Evolutionary conservation across 805 yeast species (phyloP), one percentile per base, ranked within the genome.

Genomic region (Kazachstania africana): DNA sequence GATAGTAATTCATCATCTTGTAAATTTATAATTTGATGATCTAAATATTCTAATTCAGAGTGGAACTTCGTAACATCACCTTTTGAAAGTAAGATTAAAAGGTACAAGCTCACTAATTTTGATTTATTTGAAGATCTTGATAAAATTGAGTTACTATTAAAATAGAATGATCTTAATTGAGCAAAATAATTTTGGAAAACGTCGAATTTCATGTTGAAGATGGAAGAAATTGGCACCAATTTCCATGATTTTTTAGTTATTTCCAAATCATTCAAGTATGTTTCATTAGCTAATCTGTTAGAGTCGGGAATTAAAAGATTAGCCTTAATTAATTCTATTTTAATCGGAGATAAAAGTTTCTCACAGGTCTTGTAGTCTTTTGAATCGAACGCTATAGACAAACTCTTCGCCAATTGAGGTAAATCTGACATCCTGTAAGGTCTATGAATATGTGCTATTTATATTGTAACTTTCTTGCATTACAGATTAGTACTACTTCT

Each of bases 51-150:
- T 38, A 88, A 65, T 54, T 84, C 95, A 17, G 85, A 77, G 59
- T 91, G 96, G 62, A 88, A 91, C 53, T 74, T 74, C 10, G 93
- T 83, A 26, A 85, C 75, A 43, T 78, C 82, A 32, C 91, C 93
- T 47, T 78, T 78, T 6, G 94, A 74, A 38, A 91, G 67, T 37
- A 87, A 60, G 37, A 81, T 69, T 40, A 91, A 60, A 43, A 91
- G 62, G 45, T 83, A 78, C 31, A 91, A 65, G 32, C 93, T 78
- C 32, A 78, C 63, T 45, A 91, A 60, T 55, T 87, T 78, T 44
- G 76, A 68, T 50, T 73, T 75, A 52, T 82, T 80, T 20, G 65
- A 63, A 14, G 82, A 71, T 38, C 55, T 45, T 45, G 60, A 37
- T 20, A 61, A 44, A 33, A 55, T 55, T 12, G 47, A 50, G 27